Conservation (phyloP, 805 yeast species). For the Yamadazyma paraphyllophila region DNA sequence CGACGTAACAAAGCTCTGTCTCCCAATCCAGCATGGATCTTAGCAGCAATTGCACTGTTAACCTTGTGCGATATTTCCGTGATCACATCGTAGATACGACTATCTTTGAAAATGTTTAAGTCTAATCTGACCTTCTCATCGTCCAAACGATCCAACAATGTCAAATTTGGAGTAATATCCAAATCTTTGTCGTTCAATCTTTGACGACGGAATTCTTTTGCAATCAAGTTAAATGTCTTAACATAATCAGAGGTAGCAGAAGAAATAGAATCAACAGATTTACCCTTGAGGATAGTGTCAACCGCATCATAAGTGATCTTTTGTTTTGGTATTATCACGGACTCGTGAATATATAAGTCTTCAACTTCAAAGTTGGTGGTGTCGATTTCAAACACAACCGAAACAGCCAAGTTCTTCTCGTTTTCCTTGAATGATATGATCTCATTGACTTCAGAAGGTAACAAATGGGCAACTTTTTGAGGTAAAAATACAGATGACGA, state of each 20-base stretch:
- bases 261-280: slow-evolving; percentile 28
- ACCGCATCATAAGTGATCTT: slow-evolving; percentile 53
- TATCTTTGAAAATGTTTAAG: slow-evolving; percentile 68
- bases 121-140: slow-evolving; percentile 76
- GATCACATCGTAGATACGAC: slow-evolving; percentile 54
- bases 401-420: slow-evolving; percentile 62
- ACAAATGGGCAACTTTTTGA: slow-evolving; percentile 64
- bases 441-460: slow-evolving; percentile 65
- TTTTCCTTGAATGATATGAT: slow-evolving; percentile 60
- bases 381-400: slow-evolving; percentile 80
- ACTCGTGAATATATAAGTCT: slow-evolving; percentile 74
- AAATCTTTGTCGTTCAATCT: slow-evolving; percentile 52
- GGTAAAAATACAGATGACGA: slow-evolving; percentile 87
- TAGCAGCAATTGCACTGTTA: slow-evolving; percentile 83
- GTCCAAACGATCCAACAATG: slow-evolving; percentile 76
- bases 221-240: slow-evolving; percentile 60
- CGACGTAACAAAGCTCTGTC: slow-evolving; percentile 82
- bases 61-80: slow-evolving; percentile 79
- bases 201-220: slow-evolving; percentile 68
- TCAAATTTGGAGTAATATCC: slow-evolving; percentile 51
- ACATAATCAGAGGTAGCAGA: slow-evolving; percentile 65
- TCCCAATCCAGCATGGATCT: slow-evolving; percentile 71
- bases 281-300: slow-evolving; percentile 46
- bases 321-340: slow-evolving; percentile 63
- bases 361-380: slow-evolving; percentile 67